phyloP scores from a whole-genome alignment of 768 basidiomycete species.

The Leccinum olivaceopallidum region DNA sequence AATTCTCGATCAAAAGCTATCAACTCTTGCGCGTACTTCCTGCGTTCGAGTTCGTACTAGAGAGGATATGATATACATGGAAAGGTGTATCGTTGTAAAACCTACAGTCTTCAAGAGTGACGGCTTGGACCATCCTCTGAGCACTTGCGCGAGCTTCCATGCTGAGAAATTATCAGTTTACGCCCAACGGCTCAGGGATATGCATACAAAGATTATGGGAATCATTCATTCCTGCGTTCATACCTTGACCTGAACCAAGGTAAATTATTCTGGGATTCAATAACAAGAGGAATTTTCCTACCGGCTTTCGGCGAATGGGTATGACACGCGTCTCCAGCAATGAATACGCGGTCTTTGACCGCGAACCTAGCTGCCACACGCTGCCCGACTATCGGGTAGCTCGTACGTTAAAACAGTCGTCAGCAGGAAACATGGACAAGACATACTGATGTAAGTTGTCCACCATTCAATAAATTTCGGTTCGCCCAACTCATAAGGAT shows the following conservation, averaged over 20 bases:
- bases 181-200: conserved; percentile 27
- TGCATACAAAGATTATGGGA: conserved; percentile 63
- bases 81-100: neutral
- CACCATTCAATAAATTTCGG: conserved; percentile 64
- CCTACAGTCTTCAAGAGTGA: conserved; percentile 43
- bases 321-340: conserved; percentile 76
- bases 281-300: conserved; percentile 19
- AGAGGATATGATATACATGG: neutral
- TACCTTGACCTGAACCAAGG: conserved; percentile 57
- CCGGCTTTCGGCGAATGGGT: conserved; percentile 70
- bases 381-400: conserved; percentile 56
- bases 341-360: conserved; percentile 65
- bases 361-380: conserved; percentile 68
- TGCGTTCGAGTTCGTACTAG: conserved; percentile 70
- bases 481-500: conserved; percentile 53
- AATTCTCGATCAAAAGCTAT: conserved; percentile 71
- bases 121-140: conserved; percentile 41
- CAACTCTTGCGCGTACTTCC: conserved; percentile 68
- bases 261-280: neutral
- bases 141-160: conserved; percentile 50
- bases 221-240: conserved; percentile 80
- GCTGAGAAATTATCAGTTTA: conserved; percentile 46
- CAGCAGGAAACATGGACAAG: neutral
- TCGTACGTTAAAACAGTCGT: neutral
- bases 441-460: conserved; percentile 69